Percentiles rank a stretch among this genome's conserved stretches.
Evolutionary conservation across 306 rosid genomes (phyloP).

Genomic region (Hylodesmum podocarpum): DNA sequence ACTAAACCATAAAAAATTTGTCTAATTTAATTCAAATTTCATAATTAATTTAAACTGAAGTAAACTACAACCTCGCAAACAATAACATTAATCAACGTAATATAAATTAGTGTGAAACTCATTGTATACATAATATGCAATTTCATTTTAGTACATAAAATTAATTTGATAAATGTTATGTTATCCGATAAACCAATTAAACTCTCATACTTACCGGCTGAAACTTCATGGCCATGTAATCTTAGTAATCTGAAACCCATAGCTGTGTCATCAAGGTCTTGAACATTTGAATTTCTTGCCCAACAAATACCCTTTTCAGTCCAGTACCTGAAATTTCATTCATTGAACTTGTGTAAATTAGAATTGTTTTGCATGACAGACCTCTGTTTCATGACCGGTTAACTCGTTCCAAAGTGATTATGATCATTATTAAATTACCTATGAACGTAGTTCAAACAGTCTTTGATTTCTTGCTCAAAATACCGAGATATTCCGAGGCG

Average conservation of each 20-base stretch:
- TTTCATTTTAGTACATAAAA: too few species aligned
- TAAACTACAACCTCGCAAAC: too few species aligned
- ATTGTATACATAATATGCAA: too few species aligned
- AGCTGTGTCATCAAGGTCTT: conserved; percentile 88
- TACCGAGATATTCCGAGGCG: conserved; percentile 78
- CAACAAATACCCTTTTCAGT: conserved; percentile 77
- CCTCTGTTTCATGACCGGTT: neutral
- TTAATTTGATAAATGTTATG: neutral
- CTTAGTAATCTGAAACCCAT: conserved; percentile 89
- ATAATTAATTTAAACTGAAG: too few species aligned
- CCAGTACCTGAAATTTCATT: conserved; percentile 61
- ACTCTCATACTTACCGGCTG: conserved; percentile 55
- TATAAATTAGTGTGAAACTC: too few species aligned
- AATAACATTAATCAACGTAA: too few species aligned
- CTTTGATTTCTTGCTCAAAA: conserved; percentile 60
- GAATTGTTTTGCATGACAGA: neutral
- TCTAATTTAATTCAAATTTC: too few species aligned
- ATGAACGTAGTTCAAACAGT: conserved; percentile 55
- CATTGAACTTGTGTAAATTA: neutral
- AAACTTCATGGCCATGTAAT: conserved; percentile 65
- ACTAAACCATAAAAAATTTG: too few species aligned
- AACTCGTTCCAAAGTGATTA: neutral
- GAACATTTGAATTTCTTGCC: conserved; percentile 75
- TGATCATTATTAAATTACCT: conserved; percentile 45
- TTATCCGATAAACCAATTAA: neutral